A percentile compares a stretch with the other conserved stretches of the same genome.
Conservation (phyloP, 495 filamentous ascomycete species). For the Penicillium manginii region DNA sequence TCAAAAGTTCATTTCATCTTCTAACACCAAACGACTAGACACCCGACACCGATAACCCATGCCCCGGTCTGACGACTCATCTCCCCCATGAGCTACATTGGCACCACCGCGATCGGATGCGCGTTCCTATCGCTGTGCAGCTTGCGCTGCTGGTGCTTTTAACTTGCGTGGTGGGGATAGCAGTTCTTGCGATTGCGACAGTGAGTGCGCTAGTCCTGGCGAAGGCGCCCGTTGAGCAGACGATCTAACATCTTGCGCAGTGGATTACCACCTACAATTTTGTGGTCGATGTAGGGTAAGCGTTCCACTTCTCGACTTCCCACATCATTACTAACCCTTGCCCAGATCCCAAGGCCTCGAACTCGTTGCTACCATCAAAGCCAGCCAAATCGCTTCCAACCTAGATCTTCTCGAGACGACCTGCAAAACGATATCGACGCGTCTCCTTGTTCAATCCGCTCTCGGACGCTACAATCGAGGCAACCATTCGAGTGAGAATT, state of each 20-base stretch:
- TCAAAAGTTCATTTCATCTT: neutral
- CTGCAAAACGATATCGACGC: slow-evolving; percentile 66
- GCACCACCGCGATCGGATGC: slow-evolving; percentile 54
- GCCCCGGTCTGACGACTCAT: neutral
- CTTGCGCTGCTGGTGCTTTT: slow-evolving; percentile 74
- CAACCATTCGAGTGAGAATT: slow-evolving; percentile 57
- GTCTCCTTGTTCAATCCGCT: slow-evolving; percentile 66
- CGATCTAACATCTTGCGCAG: slow-evolving; percentile 30
- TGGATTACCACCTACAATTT: slow-evolving; percentile 80
- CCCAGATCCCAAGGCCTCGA: slow-evolving; percentile 59
- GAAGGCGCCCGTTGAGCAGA: neutral
- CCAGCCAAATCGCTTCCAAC: slow-evolving; percentile 75
- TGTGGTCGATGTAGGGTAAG: slow-evolving; percentile 65
- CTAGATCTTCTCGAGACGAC: slow-evolving; percentile 73
- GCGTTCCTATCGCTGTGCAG: slow-evolving; percentile 83
- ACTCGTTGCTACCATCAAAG: slow-evolving; percentile 83
- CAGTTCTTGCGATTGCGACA: slow-evolving; percentile 66
- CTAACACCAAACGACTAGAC: neutral
- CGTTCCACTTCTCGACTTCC: slow-evolving; percentile 4
- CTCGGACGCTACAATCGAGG: slow-evolving; percentile 64
- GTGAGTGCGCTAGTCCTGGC: slow-evolving; percentile 35
- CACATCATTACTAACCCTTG: neutral
- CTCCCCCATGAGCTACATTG: slow-evolving; percentile 6
- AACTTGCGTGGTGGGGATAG: slow-evolving; percentile 67
- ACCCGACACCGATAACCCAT: neutral